Evolutionary conservation across 2,329 filamentous ascomycete species (phyloP), one percentile per base, ranked within the genome.

Genomic region (Arthroderma sp.): DNA sequence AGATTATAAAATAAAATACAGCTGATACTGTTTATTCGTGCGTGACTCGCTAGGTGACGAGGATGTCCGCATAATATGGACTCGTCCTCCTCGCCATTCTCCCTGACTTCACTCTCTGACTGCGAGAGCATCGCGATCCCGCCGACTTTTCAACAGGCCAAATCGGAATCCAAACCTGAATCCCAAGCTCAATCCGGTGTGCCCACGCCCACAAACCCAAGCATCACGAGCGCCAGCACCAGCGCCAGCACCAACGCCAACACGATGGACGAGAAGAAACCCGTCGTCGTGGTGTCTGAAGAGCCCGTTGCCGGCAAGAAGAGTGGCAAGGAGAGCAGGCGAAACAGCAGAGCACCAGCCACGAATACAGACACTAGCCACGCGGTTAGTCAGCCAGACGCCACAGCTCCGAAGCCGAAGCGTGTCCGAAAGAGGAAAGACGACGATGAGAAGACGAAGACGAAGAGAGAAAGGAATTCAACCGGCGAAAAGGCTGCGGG

Each of bases 351-450:
- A 52, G 54, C 55, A 37, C 43, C 58, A 55, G 58, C 58, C 39
- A 59, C 58, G 59, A 59, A 56, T 44, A 49, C 63, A 57, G 54
- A 56, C 52, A 39, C 43, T 47, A 43, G 47, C 59, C 61, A 52
- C 55, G 56, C 47, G 28, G 4, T 56, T 31, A 63, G 61, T 58
- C 58, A 57, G 54, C 58, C 59, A n/a, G 44, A 51, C n/a, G 60
- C 62, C 64, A 59, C 60, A 59, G 55, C 47, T 56, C 56, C 60
- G 56, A 61, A 63, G 57, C 49, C 59, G 58, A 56, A 62, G 63
- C 61, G 62, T 64, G 62, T 70, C 64, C 70, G 71, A 65, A 69
- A 71, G 57, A 72, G 73, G 68, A 70, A 74, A 68, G 68, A 73
- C 60, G 69, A 70, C 60, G 65, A 68, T 11, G 58, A 62, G 55